Evolutionary conservation across 257 asterid genomes (phyloP), one percentile per base, ranked within the genome.

Genomic region (Solanum piurae): DNA sequence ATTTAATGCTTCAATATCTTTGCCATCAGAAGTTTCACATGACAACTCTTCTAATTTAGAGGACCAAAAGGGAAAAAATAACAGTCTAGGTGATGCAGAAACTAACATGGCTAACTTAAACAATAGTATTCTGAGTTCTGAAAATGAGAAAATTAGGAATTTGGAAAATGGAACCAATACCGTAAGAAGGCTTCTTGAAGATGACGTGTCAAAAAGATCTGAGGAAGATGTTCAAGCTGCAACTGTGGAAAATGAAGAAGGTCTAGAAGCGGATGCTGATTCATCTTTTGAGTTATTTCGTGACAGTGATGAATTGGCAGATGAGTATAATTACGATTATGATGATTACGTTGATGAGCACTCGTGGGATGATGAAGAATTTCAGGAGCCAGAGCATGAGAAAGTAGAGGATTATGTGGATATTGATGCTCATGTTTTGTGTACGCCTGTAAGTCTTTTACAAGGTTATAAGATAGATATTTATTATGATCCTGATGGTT

Each of bases 301-400:
- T 88, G 98, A 95, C 82, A 90, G 85, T 86, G 98, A 95, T 86
- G 99, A 96, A 88, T 90, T 98, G 91, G 98, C 95, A 13, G 99
- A 96, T 93, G 98, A 98, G 92, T 98, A 96, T 93, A 95, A 91
- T 91, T 98, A 96, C 88, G 99, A 96, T 87, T 98, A 98, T 88
- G 98, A 98, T 87, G 99, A 96, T 91, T 95, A 93, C 87, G 94
- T 96, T 87, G 99, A 98, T 86, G 98, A 95, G 86, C 37, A 82
- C 76, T 73, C 91, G 95, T 98, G 99, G 99, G 98, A 95, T 76
- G 98, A 94, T 58, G 99, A 96, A 92, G 99, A 94, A 88, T 94
- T 95, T 96, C 89, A 90, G 85, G 99, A 98, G 91, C 85, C 95
- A 86, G 90, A 92, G 58, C 99, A 98, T 93, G 99, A 94, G 90